phyloP scores from a whole-genome alignment of 306 rosid species.

The Pachyrhizus erosus region DNA sequence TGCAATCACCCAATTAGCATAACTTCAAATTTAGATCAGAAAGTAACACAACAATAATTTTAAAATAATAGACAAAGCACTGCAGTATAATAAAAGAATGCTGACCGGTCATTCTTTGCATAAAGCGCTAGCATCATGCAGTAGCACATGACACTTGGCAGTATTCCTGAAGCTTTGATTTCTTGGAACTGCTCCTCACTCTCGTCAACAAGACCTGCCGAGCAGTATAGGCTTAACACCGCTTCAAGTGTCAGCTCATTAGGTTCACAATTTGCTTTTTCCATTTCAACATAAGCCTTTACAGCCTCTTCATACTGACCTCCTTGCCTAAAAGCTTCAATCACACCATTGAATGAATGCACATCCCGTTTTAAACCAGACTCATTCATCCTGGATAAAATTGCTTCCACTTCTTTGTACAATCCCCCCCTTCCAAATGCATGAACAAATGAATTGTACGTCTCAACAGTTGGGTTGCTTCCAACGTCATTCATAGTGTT shows the following conservation, averaged over 20 bases:
- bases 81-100: slow-evolving; percentile 6
- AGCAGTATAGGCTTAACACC: slow-evolving; percentile 77
- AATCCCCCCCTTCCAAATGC: slow-evolving; percentile 85
- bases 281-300: slow-evolving; percentile 80
- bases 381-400: slow-evolving; percentile 65
- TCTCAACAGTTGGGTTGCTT: slow-evolving; percentile 69
- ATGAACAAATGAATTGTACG: slow-evolving; percentile 75
- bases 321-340: slow-evolving; percentile 88
- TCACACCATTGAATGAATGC: slow-evolving; percentile 74
- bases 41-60: slow-evolving; percentile 19
- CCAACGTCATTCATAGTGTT: slow-evolving; percentile 95
- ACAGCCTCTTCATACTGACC: slow-evolving; percentile 91
- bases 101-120: slow-evolving; percentile 87
- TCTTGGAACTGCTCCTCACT: slow-evolving; percentile 90
- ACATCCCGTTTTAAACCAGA: slow-evolving; percentile 64
- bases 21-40: slow-evolving; percentile 7
- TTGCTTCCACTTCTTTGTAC: slow-evolving; percentile 75
- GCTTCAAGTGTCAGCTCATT: slow-evolving; percentile 85
- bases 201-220: slow-evolving; percentile 90
- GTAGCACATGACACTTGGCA: slow-evolving; percentile 90
- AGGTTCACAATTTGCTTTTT: slow-evolving; percentile 74
- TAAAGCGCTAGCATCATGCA: slow-evolving; percentile 97
- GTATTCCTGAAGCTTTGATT: slow-evolving; percentile 77
- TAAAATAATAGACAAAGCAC: slow-evolving; percentile 21
- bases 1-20: neutral